phyloP scores from a whole-genome alignment of 2,329 filamentous ascomycete genomes.

The Paramyrothecium roridum region DNA sequence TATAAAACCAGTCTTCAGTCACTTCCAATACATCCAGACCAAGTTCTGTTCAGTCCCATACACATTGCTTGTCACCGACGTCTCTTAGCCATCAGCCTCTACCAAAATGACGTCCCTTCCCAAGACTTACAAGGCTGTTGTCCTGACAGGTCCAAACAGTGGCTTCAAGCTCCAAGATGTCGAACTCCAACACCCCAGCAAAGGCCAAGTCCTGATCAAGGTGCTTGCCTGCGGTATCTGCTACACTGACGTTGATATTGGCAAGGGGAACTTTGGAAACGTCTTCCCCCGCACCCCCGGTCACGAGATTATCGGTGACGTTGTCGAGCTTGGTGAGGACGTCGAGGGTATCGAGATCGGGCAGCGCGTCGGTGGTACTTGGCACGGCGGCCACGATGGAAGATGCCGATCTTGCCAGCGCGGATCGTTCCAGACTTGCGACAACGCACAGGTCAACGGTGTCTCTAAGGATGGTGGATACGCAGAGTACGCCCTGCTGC shows the following conservation, averaged over 20 bases:
- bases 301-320: slow-evolving; percentile 68
- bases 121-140: slow-evolving; percentile 64
- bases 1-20: too few species aligned
- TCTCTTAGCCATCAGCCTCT: background rate
- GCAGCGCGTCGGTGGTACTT: slow-evolving; percentile 58
- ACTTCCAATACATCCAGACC: too few species aligned
- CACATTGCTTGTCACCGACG: background rate
- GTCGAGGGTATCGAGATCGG: slow-evolving; percentile 60
- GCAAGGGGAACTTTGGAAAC: slow-evolving; percentile 48
- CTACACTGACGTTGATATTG: slow-evolving; percentile 54
- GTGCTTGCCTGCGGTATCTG: slow-evolving; percentile 71
- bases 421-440: slow-evolving; percentile 67
- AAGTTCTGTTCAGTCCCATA: too few species aligned
- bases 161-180: slow-evolving; percentile 58
- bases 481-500: slow-evolving; percentile 59
- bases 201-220: slow-evolving; percentile 65
- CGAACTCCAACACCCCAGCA: slow-evolving; percentile 51
- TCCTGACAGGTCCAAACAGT: slow-evolving; percentile 49
- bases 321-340: slow-evolving; percentile 56
- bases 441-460: slow-evolving; percentile 61
- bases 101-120: slow-evolving; percentile 43
- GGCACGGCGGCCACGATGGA: slow-evolving; percentile 52
- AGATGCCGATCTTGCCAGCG: slow-evolving; percentile 61
- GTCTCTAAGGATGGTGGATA: slow-evolving; percentile 65
- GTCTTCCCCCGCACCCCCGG: slow-evolving; percentile 62